phyloP scores from a whole-genome alignment of 495 filamentous ascomycete genomes.

The Immersiella caudata region DNA sequence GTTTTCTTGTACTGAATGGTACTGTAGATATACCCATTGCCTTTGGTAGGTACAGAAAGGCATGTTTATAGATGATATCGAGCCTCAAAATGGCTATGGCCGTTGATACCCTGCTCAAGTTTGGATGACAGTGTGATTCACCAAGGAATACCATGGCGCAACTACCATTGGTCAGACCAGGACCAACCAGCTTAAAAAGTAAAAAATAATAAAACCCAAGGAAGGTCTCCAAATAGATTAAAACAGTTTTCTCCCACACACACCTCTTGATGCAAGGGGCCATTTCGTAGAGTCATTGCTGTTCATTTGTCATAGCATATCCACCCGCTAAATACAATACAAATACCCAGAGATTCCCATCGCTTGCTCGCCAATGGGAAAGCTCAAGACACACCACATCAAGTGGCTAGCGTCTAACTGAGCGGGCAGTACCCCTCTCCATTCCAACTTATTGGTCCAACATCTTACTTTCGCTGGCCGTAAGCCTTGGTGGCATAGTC shows the following conservation, averaged over 20 bases:
- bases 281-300: no score
- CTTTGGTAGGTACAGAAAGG: background rate
- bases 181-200: no score
- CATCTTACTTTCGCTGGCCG: conserved; percentile 68
- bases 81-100: background rate
- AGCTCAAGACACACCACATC: background rate
- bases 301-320: background rate
- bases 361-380: background rate
- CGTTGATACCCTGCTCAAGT: no score
- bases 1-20: background rate
- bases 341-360: background rate
- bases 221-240: no score
- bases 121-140: no score
- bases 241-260: no score
- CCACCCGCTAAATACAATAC: background rate
- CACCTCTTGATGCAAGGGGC: no score
- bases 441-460: background rate
- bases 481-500: conserved; percentile 97
- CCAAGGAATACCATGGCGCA: no score
- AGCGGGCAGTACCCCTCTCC: background rate
- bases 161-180: no score
- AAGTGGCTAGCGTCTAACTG: background rate
- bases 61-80: background rate
- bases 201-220: no score
- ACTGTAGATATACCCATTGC: conserved; percentile 10